Conservation (phyloP, 208 protist genomes). For the Jaenimonas drosophilae region DNA sequence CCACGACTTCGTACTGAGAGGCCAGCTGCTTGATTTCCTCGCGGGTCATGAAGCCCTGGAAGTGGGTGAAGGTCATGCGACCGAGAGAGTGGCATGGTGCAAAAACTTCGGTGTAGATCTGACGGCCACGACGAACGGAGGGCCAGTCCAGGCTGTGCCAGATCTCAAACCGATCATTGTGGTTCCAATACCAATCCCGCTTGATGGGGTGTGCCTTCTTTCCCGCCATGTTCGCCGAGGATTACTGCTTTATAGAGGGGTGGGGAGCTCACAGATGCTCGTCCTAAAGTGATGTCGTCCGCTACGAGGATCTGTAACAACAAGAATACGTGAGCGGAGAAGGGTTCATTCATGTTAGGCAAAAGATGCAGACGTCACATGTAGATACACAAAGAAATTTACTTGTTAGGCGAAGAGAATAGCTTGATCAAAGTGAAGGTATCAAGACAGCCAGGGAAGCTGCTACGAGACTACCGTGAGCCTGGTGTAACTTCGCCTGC, state of each 20-base stretch:
- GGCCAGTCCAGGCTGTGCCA: constrained; percentile 88
- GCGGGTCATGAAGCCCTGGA: constrained; percentile 95
- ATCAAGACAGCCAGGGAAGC: no score
- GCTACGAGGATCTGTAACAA: no score
- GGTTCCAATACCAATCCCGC: constrained; percentile 86
- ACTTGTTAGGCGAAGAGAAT: no score
- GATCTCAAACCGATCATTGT: constrained; percentile 83
- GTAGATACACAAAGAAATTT: no score
- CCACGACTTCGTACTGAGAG: constrained; percentile 88
- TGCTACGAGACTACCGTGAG: no score
- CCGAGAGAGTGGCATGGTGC: constrained; percentile 95
- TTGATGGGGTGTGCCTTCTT: constrained; percentile 83
- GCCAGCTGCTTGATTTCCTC: constrained; percentile 95
- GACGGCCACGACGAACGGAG: constrained; percentile 92
- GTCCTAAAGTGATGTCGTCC: no score
- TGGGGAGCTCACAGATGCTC: no score
- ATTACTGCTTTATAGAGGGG: constrained; percentile 3
- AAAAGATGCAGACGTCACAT: no score
- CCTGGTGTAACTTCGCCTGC: no score
- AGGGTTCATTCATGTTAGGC: no score
- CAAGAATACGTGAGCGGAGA: no score
- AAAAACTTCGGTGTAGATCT: constrained; percentile 98
- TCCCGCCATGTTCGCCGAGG: constrained; percentile 49
- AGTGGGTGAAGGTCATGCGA: constrained; percentile 95
- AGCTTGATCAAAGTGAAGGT: no score